Evolutionary conservation across 2,329 filamentous ascomycete species (phyloP).

Genomic region (Laburnicola sp.): DNA sequence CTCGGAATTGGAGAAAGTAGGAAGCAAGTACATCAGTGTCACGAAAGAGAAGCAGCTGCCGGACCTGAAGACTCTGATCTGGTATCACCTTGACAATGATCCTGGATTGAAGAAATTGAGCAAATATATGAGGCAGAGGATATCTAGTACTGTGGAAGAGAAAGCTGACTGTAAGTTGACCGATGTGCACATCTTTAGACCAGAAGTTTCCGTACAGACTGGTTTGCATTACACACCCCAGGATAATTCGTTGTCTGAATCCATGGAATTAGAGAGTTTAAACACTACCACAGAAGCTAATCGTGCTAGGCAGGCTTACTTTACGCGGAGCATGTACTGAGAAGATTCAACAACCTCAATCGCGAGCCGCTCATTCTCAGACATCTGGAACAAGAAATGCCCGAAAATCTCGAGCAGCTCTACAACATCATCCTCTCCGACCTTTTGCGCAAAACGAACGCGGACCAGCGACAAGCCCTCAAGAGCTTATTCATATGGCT

Average conservation of each 20-base stretch:
- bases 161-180: slow-evolving; percentile 3
- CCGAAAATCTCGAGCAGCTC: neutral
- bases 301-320: neutral
- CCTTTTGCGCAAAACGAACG: neutral
- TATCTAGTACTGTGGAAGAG: slow-evolving; percentile 1
- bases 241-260: too few relatives aligned
- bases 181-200: too few relatives aligned
- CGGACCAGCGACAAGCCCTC: neutral
- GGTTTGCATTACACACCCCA: too few relatives aligned
- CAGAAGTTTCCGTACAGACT: too few relatives aligned
- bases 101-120: slow-evolving; percentile 1
- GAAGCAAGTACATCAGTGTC: neutral
- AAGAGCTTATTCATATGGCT: slow-evolving; percentile 3
- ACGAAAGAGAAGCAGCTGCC: slow-evolving; percentile 3
- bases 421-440: slow-evolving; percentile 1
- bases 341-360: slow-evolving; percentile 4
- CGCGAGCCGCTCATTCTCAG: slow-evolving; percentile 2
- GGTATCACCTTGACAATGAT: slow-evolving; percentile 4
- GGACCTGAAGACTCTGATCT: slow-evolving; percentile 1
- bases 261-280: too few relatives aligned
- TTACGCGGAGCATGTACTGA: neutral
- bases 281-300: neutral
- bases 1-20: neutral
- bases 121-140: slow-evolving; percentile 4
- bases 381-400: slow-evolving; percentile 4